Evolutionary conservation across 148 eudicot genomes (phyloP).

Genomic region (Fagopyrum homotropicum): DNA sequence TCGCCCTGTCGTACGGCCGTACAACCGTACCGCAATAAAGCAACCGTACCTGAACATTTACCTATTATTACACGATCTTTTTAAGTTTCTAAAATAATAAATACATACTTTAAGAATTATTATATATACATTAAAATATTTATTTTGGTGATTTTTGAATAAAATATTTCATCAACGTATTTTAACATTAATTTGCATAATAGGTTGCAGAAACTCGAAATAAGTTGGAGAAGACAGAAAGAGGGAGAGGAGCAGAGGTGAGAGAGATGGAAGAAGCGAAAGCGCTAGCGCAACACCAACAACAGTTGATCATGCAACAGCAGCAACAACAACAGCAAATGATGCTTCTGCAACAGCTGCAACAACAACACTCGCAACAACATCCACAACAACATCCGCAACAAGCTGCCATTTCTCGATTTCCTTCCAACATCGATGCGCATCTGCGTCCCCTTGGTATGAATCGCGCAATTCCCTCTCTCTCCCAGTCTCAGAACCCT

Average conservation of each 20-base stretch:
- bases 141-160: no score
- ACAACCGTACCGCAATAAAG: no score
- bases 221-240: neutral
- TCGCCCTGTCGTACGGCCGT: no score
- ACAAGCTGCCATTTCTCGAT: constrained; percentile 56
- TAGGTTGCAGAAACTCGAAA: no score
- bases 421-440: constrained; percentile 72
- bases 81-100: no score
- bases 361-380: constrained; percentile 26
- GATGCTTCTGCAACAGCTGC: constrained; percentile 20
- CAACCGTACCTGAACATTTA: no score
- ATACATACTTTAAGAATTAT: no score
- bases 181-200: no score
- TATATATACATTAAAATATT: no score
- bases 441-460: constrained; percentile 52
- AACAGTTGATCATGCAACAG: constrained; percentile 27
- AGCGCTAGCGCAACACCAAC: constrained; percentile 38
- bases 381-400: constrained; percentile 33
- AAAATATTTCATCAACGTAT: no score
- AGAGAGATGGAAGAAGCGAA: constrained; percentile 42
- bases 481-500: constrained; percentile 20
- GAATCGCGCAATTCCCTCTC: constrained; percentile 21
- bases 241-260: neutral
- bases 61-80: no score
- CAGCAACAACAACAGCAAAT: constrained; percentile 15